A percentile compares a stretch with the other conserved stretches of the same genome.
Conservation (phyloP, 2,329 filamentous ascomycete species). For the Talaromyces atroroseus region DNA sequence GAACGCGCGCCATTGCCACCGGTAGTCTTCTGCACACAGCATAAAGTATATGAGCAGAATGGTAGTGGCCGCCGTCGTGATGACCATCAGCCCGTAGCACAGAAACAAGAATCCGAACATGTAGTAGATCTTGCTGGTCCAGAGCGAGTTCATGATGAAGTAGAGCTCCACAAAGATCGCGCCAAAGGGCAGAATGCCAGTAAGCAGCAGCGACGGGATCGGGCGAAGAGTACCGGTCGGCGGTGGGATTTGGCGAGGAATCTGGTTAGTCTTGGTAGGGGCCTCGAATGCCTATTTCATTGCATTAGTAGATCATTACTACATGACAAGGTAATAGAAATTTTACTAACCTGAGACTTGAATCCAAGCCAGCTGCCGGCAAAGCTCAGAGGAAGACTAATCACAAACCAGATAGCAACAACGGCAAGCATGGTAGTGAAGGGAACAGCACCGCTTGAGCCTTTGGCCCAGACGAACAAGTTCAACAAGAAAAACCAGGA, state of each 20-base stretch:
- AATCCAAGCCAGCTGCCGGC: conserved; percentile 92
- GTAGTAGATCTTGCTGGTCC: conserved; percentile 99
- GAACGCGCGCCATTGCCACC: conserved; percentile 98
- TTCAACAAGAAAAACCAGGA: conserved; percentile 86
- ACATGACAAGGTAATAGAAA: too few relatives aligned
- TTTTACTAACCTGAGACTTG: conserved; percentile 47
- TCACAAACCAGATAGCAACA: conserved; percentile 91
- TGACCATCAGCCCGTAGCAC: conserved; percentile 95
- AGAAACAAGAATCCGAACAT: conserved; percentile 99
- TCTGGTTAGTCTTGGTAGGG: conserved; percentile 93
- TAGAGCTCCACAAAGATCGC: conserved; percentile 98
- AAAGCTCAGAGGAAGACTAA: conserved; percentile 86
- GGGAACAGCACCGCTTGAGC: conserved; percentile 87
- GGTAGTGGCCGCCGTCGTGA: conserved; percentile 87
- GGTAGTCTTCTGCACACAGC: conserved; percentile 93
- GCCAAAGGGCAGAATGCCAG: conserved; percentile 87
- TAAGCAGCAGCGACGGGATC: conserved; percentile 83
- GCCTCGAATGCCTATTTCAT: conserved; percentile 56
- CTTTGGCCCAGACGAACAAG: conserved; percentile 90
- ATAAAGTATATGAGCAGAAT: conserved; percentile 94
- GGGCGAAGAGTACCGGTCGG: conserved; percentile 76
- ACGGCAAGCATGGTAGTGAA: conserved; percentile 96
- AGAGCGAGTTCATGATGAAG: conserved; percentile 99
- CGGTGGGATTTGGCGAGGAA: conserved; percentile 90
- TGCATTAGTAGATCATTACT: conserved; percentile 8